Evolutionary conservation across 2,329 filamentous ascomycete genomes (phyloP), one percentile per base, ranked within the genome.

Genomic region (Fusarium clavum): DNA sequence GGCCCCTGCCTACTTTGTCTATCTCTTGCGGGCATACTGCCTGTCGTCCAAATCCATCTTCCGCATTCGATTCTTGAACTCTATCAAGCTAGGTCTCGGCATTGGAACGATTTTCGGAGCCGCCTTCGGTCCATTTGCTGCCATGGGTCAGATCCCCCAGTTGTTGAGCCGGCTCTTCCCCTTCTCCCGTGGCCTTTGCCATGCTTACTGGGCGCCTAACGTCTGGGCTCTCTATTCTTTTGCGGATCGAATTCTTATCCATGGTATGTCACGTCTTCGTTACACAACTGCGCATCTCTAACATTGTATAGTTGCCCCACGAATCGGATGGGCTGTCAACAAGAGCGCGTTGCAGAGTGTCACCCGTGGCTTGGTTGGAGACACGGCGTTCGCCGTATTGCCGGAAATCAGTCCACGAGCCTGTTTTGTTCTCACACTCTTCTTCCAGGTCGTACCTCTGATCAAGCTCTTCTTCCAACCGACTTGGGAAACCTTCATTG

Each of bases 151-250:
- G 80, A 88, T 97, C 18, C 88, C 91, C 14, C 96, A 98, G 81
- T 84, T 99, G 24, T 81, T 96, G 64, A 91, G 90, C 76, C 88
- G 96, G 38, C 83, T 99, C 11, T 99, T 99, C 75, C 96, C 96
- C 1, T 99, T 99, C 79, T 94, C 94, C 2, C 87, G 96, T 64
- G 96, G 96, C 1, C 84, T 99, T 7, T 98, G 95, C 78, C 96
- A 99, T 82, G 96, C 96, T 1, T 99, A 99, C 79, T 99, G 96
- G 96, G 96, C 96, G 14, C 94, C 96, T 0, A 99, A 99, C 73
- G 84, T 97, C 3, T 99, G 96, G 96, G 95, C 96, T 0, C 87
- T 98, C 78, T 99, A 99, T 81, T 98, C 96, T 0, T 97, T 98
- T 78, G 83, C 87, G 3, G 96, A 99, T 77, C 87, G 96, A 56